These are phyloP conservation scores for Wickerhamomyces sp. DNA, from an alignment of 1,139 yeast species.

Conservation along the genomic window DNA sequence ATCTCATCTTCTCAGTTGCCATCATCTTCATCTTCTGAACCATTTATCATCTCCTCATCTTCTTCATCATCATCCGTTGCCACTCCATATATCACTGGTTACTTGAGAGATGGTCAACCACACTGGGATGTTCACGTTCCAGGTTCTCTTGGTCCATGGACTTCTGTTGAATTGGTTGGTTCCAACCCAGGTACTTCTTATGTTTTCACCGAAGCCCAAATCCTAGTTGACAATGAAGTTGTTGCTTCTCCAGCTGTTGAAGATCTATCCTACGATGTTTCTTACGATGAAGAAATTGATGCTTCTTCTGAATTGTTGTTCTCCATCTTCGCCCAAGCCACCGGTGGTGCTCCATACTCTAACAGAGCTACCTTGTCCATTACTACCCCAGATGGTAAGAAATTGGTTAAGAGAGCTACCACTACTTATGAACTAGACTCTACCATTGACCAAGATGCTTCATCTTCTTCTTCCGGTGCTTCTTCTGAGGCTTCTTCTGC, in stretches of 20 bases:
- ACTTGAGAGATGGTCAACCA: slow-evolving; percentile 19
- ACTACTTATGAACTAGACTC: slow-evolving; percentile 8
- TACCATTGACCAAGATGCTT: slow-evolving; percentile 9
- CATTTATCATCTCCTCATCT: slow-evolving; percentile 2
- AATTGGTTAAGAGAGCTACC: slow-evolving; percentile 17
- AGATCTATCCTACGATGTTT: slow-evolving; percentile 11
- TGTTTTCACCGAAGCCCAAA: slow-evolving; percentile 14
- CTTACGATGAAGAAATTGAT: slow-evolving; percentile 9
- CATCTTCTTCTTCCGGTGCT: slow-evolving; percentile 5
- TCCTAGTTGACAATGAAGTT: slow-evolving; percentile 16
- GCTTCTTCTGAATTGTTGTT: slow-evolving; percentile 3
- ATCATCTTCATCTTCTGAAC: slow-evolving; percentile 13
- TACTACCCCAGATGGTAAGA: slow-evolving; percentile 19
- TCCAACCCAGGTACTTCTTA: slow-evolving; percentile 16
- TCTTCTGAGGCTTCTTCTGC: slow-evolving; percentile 5
- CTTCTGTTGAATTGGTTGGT: slow-evolving; percentile 14
- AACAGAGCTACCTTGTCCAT: slow-evolving; percentile 10
- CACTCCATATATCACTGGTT: slow-evolving; percentile 20
- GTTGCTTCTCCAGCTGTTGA: slow-evolving; percentile 7
- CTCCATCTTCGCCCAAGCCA: slow-evolving; percentile 11
- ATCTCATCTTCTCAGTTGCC: slow-evolving; percentile 9
- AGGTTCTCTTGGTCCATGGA: slow-evolving; percentile 20
- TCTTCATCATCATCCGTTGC: slow-evolving; percentile 7
- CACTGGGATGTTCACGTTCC: slow-evolving; percentile 19
- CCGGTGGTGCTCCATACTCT: slow-evolving; percentile 18